Conservation (phyloP, 352 stramenopile genomes). For the Globisporangium parvum region DNA sequence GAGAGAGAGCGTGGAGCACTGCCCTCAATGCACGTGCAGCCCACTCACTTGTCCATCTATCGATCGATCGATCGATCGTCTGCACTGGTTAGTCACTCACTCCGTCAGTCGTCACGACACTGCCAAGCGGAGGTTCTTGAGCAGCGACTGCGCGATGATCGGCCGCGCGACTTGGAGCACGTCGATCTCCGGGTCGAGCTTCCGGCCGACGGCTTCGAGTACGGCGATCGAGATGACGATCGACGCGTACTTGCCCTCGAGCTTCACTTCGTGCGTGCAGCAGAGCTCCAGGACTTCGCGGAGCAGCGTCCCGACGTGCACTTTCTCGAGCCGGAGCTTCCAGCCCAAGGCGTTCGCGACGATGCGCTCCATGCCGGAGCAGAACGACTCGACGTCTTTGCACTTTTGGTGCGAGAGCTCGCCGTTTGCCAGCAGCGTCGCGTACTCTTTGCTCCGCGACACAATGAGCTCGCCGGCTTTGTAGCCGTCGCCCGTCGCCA, state of each 20-base stretch:
- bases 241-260: slow-evolving; percentile 93
- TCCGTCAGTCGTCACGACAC: slow-evolving; percentile 7
- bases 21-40: slow-evolving; percentile 3
- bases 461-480: slow-evolving; percentile 76
- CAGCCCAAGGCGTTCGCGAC: slow-evolving; percentile 57
- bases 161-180: slow-evolving; percentile 86
- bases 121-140: slow-evolving; percentile 54
- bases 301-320: slow-evolving; percentile 68
- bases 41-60: background rate
- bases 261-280: slow-evolving; percentile 89
- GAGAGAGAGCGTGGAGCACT: background rate
- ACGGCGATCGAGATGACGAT: slow-evolving; percentile 93
- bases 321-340: slow-evolving; percentile 61
- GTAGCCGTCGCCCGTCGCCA: slow-evolving; percentile 76
- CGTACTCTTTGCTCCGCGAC: slow-evolving; percentile 40
- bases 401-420: slow-evolving; percentile 40
- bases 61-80: no score
- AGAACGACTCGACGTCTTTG: slow-evolving; percentile 71
- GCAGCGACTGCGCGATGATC: slow-evolving; percentile 89
- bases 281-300: slow-evolving; percentile 87
- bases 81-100: background rate
- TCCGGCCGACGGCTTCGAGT: slow-evolving; percentile 88
- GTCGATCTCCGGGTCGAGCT: slow-evolving; percentile 89
- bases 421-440: slow-evolving; percentile 20
- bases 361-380: slow-evolving; percentile 61